Evolutionary conservation across 257 asterid species (phyloP).

Genomic region (Solanum pennellii): DNA sequence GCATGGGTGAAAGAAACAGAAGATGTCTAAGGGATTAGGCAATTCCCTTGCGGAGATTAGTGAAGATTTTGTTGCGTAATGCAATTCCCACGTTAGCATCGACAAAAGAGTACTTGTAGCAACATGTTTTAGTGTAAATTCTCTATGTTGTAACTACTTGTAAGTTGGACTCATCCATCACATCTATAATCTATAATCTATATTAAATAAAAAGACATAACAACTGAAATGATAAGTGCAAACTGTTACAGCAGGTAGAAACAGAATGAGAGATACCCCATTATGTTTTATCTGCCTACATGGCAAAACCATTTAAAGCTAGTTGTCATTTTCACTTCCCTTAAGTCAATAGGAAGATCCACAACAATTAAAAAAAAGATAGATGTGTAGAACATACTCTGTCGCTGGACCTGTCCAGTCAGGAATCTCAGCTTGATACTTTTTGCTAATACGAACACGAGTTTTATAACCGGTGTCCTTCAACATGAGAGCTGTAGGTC

Average conservation of each 20-base stretch:
- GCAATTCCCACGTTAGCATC: not conserved
- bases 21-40: not conserved
- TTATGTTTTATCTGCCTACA: not conserved
- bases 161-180: not conserved
- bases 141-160: not conserved
- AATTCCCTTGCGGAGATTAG: not conserved
- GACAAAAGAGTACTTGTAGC: not conserved
- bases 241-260: not conserved
- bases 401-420: constrained; percentile 52
- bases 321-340: not conserved
- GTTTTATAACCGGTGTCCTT: constrained; percentile 43
- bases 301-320: not conserved
- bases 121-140: not conserved
- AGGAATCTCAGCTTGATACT: constrained; percentile 72
- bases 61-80: not conserved
- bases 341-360: not conserved
- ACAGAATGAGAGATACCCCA: not conserved
- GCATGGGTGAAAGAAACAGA: not conserved
- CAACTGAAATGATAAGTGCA: not conserved
- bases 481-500: constrained; percentile 48
- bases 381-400: constrained; percentile 43
- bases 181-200: not conserved
- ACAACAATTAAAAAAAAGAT: not conserved
- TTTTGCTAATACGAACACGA: constrained; percentile 52
- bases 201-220: not conserved